Percentiles rank a stretch among this genome's conserved stretches.
Conservation (phyloP, 345 rosid genomes). For the Microthlaspi erraticum region DNA sequence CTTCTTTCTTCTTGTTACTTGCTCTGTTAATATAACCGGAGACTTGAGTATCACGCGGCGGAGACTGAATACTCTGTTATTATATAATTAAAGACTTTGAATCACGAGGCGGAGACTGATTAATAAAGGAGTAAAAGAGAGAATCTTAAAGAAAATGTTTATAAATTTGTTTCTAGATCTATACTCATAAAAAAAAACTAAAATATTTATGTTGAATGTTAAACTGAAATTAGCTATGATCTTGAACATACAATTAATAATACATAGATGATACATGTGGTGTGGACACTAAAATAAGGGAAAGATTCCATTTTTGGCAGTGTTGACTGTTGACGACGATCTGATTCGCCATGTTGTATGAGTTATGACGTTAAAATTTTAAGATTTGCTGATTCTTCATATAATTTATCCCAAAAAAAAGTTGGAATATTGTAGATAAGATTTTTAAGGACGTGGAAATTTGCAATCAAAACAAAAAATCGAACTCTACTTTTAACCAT, state of each 20-base stretch:
- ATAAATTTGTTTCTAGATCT: not conserved
- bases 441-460: too few species aligned
- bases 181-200: not conserved
- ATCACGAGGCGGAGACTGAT: slow-evolving; percentile 11
- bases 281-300: not conserved
- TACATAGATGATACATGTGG: too few species aligned
- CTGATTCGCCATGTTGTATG: not conserved
- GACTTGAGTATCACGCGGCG: slow-evolving; percentile 16
- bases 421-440: too few species aligned
- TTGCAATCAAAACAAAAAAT: too few species aligned
- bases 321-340: not conserved
- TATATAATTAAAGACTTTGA: slow-evolving; percentile 10
- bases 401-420: too few species aligned
- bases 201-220: too few species aligned
- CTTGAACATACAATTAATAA: too few species aligned
- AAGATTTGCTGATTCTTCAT: too few species aligned
- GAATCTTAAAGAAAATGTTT: not conserved
- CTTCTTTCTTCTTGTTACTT: slow-evolving; percentile 7
- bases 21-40: slow-evolving; percentile 10
- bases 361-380: not conserved
- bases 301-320: slow-evolving; percentile 1
- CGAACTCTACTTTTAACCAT: too few species aligned
- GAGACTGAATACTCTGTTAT: slow-evolving; percentile 6
- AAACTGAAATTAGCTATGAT: too few species aligned
- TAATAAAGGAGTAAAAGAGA: not conserved